Conservation (phyloP, 352 stramenopile genomes). For the Vaucheria bursata region DNA sequence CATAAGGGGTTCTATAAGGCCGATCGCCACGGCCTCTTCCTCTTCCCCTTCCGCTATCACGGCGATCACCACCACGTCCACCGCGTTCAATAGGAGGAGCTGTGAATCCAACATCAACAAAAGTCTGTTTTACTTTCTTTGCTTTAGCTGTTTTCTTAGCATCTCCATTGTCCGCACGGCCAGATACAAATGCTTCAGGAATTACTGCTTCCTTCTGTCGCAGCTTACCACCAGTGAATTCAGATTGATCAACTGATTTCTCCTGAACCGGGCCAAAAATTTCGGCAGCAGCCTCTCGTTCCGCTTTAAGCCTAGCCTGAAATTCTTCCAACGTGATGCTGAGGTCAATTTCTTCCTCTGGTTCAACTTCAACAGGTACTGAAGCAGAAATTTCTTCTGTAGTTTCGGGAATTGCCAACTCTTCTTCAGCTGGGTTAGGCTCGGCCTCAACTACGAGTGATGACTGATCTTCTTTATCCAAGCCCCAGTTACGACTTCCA, state of each 20-base stretch:
- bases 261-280: neutral
- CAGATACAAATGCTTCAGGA: neutral
- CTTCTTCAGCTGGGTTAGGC: too few relatives aligned
- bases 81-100: conserved; percentile 4
- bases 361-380: too few relatives aligned
- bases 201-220: neutral
- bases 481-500: conserved; percentile 29
- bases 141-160: conserved; percentile 1
- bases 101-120: conserved; percentile 5
- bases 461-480: conserved; percentile 9
- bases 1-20: neutral
- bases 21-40: neutral
- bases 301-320: neutral
- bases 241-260: neutral
- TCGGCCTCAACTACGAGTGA: too few relatives aligned
- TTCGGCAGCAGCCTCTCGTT: neutral
- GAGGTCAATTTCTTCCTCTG: conserved; percentile 4
- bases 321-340: conserved; percentile 9
- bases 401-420: too few relatives aligned
- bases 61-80: neutral
- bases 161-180: neutral
- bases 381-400: too few relatives aligned
- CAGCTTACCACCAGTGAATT: neutral
- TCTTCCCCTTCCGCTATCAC: neutral
- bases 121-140: neutral